Conservation (phyloP, 2,329 filamentous ascomycete genomes). For the Paraphaeosphaeria sporulosa region DNA sequence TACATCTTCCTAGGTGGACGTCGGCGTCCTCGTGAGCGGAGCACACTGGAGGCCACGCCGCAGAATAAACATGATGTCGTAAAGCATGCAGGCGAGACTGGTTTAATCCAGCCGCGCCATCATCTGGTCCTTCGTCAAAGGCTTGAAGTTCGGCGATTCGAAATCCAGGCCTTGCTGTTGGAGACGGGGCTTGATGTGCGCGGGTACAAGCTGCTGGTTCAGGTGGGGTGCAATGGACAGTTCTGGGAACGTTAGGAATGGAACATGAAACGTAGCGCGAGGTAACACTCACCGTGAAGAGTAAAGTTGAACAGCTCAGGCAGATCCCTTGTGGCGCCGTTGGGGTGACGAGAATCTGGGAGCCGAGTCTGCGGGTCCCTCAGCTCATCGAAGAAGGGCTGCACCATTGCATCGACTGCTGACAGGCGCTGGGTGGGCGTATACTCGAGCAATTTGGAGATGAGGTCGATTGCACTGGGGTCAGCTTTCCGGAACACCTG, state of each 20-base stretch:
- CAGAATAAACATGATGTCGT: constrained; percentile 51
- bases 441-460: constrained; percentile 93
- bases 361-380: constrained; percentile 89
- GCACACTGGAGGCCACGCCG: constrained; percentile 45
- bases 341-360: constrained; percentile 91
- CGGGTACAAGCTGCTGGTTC: constrained; percentile 87
- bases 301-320: constrained; percentile 93
- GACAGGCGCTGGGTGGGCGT: constrained; percentile 94
- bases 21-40: constrained; percentile 40
- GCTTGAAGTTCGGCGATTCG: constrained; percentile 80
- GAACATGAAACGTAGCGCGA: neutral
- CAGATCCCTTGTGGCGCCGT: constrained; percentile 79
- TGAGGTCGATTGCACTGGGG: constrained; percentile 89
- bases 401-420: constrained; percentile 95
- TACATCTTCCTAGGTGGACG: constrained; percentile 42
- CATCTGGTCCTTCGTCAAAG: constrained; percentile 94
- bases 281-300: constrained; percentile 76
- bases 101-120: constrained; percentile 89
- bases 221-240: constrained; percentile 91
- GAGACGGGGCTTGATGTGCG: constrained; percentile 78
- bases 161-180: constrained; percentile 84
- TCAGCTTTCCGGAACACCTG: constrained; percentile 96
- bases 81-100: constrained; percentile 39
- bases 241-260: constrained; percentile 64
- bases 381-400: constrained; percentile 98